Base-by-base conservation (phyloP, 305 asterid genomes). In the Fraxinus ornus region DNA sequence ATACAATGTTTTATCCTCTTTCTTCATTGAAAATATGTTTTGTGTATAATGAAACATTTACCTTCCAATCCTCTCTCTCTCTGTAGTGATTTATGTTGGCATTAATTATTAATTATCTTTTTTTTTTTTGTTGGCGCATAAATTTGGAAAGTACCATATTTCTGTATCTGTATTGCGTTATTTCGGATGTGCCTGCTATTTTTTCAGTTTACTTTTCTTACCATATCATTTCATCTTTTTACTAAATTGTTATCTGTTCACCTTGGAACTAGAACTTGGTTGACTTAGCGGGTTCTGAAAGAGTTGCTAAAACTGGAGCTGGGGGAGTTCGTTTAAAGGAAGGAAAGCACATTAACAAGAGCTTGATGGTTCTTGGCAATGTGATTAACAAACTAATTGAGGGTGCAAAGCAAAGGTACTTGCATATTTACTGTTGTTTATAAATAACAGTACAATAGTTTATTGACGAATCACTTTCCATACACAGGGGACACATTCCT, bases 341-440 rank as follows among this genome's bases (percentile, higher is more conserved):
- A 89, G 99, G 99, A 89, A 96, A 94, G 79, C 97, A 94, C 92
- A 96, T 96, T 66, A 94, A 96, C 91, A 96, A 93, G 94, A 96
- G 99, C 87, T 92, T 96, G 88, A 93, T 94, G 98, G 86, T 91
- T 89, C 99, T 96, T 85, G 99, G 98, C 78, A 96, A 94, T 80
- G 99, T 96, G 85, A 96, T 96, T 83, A 94, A 94, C 91, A 96
- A 94, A 88, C 87, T 96, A 83, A 96, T 98, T 44, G 99, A 94
- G 90, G 98, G 98, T 81, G 94, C 92, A 88, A 94, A 89, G 85
- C 99, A 92, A 88, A 96, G 98, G 99, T 95, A 90, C 72, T 49
- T 79, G 44, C 81, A 71, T 57, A 36, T 49, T 30, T 73, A 36
- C 26, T 64, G 17, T 68, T 79, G 64, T 62, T n/a, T 75, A 28